These are phyloP conservation scores for Botryotinia calthae DNA, from an alignment of 2,329 filamentous ascomycete genomes.

Conservation along the genomic window DNA sequence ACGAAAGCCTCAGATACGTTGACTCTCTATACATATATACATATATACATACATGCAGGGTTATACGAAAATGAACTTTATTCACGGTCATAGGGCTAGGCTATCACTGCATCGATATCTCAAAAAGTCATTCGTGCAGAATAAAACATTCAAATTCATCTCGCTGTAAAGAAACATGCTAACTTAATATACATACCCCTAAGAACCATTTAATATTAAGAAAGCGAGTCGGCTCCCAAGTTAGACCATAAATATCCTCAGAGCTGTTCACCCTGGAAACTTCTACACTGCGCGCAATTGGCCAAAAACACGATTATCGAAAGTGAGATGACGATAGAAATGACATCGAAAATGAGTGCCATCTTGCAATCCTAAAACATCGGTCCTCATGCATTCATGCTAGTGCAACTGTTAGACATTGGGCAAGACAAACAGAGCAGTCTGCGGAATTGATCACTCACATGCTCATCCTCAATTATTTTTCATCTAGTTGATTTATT, in stretches of 20 bases:
- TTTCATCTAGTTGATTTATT: not conserved
- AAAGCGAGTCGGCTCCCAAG: accelerated
- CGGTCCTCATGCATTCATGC: not conserved
- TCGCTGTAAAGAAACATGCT: not conserved
- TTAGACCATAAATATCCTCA: not conserved
- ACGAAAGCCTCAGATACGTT: accelerated
- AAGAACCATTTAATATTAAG: not conserved
- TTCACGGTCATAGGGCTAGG: not conserved
- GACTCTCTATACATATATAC: not conserved
- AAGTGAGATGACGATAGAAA: not conserved
- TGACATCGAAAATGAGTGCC: not conserved
- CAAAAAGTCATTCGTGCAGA: not conserved
- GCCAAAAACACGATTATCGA: not conserved
- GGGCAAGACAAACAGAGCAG: not conserved
- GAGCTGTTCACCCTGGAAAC: not conserved
- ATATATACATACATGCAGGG: not conserved
- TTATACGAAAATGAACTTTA: not conserved
- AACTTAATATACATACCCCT: not conserved
- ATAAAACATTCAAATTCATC: not conserved
- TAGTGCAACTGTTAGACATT: not conserved
- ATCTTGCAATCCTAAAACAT: not conserved
- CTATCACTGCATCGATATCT: not conserved
- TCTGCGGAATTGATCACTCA: not conserved
- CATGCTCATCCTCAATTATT: not conserved
- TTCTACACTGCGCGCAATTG: not conserved